phyloP scores from a whole-genome alignment of 768 basidiomycete species.

The Postia placenta region DNA sequence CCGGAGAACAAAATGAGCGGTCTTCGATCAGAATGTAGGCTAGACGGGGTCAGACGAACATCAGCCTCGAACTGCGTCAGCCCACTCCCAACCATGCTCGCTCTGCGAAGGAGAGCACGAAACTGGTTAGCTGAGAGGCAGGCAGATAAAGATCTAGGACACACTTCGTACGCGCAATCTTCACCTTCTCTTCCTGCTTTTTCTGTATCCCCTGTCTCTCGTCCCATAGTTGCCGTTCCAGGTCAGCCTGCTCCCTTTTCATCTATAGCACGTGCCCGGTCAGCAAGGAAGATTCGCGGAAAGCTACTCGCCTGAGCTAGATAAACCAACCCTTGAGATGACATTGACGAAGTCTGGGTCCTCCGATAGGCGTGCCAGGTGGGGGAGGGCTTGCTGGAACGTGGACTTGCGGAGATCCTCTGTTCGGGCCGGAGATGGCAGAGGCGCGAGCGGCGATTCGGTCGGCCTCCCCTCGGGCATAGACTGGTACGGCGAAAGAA shows the following conservation, averaged over 20 bases:
- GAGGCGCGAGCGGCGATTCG: background rate
- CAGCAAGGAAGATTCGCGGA: background rate
- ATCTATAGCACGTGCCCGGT: conserved; percentile 36
- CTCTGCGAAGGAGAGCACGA: conserved; percentile 35
- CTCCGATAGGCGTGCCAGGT: conserved; percentile 53
- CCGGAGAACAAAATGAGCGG: conserved; percentile 3
- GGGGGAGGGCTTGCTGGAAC: conserved; percentile 67
- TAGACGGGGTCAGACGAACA: conserved; percentile 36
- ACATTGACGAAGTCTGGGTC: conserved; percentile 44
- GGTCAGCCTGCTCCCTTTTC: conserved; percentile 60
- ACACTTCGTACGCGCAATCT: conserved; percentile 61
- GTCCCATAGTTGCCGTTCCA: conserved; percentile 65
- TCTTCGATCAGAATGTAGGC: conserved; percentile 7
- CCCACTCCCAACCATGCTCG: conserved; percentile 55
- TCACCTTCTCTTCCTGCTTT: conserved; percentile 68
- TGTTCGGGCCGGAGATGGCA: background rate
- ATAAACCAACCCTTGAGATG: conserved; percentile 44
- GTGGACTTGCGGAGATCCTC: conserved; percentile 41
- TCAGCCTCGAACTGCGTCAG: conserved; percentile 67
- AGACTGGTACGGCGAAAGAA: background rate
- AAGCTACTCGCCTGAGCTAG: background rate
- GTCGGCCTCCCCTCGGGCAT: background rate
- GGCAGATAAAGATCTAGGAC: conserved; percentile 1
- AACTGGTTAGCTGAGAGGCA: background rate
- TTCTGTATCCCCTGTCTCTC: conserved; percentile 56